These are phyloP conservation scores for Cudoniella acicularis DNA, from an alignment of 495 filamentous ascomycete genomes.

Conservation along the genomic window DNA sequence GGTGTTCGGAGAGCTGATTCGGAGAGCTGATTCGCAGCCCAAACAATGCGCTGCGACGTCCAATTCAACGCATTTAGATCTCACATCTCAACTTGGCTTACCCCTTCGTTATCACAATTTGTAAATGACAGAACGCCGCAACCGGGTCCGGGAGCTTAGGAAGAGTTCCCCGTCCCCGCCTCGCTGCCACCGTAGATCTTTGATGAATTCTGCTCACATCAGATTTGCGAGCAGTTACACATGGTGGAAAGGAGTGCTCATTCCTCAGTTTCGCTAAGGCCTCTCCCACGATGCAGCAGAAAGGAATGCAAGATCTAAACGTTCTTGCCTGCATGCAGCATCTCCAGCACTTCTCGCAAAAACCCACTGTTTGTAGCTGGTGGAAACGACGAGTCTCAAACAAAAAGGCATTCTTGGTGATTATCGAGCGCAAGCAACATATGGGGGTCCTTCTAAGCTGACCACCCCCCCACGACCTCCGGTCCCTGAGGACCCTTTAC, in stretches of 20 bases:
- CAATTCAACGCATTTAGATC: background rate
- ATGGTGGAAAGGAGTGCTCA: background rate
- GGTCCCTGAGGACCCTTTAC: background rate
- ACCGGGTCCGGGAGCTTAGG: background rate
- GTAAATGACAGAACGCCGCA: background rate
- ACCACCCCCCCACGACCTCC: background rate
- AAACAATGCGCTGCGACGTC: background rate
- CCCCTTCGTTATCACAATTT: slow-evolving; percentile 1
- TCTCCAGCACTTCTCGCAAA: background rate
- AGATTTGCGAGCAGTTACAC: slow-evolving; percentile 5
- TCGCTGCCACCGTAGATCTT: slow-evolving; percentile 8
- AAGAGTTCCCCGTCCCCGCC: slow-evolving; percentile 14
- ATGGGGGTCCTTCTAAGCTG: background rate
- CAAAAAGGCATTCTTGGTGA: background rate
- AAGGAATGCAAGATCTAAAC: background rate
- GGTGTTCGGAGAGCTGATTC: too few species aligned
- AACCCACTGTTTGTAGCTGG: background rate
- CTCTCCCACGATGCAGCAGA: background rate
- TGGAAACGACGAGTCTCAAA: background rate
- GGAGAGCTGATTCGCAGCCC: background rate
- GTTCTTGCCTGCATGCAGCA: slow-evolving; percentile 2
- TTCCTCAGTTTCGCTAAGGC: background rate
- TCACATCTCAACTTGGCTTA: background rate
- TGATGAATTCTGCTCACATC: background rate
- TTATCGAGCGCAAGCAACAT: too few species aligned